These are phyloP conservation scores for Yamadazyma membranifaciens DNA, from an alignment of 1,139 yeast species.

Conservation along the genomic window DNA sequence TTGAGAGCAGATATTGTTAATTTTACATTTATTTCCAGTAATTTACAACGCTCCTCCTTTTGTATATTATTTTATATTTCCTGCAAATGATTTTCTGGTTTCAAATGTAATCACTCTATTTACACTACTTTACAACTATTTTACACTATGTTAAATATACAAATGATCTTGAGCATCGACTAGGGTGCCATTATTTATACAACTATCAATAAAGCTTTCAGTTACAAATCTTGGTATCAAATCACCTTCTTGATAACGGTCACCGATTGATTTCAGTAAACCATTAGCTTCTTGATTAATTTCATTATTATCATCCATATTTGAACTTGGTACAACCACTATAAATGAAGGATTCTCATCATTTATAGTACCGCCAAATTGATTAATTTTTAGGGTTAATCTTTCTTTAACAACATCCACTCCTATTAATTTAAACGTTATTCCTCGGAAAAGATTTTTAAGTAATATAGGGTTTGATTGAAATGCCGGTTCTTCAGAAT, in stretches of 20 bases:
- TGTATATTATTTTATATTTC: too few species aligned
- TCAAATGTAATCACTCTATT: too few species aligned
- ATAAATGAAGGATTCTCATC: conserved; percentile 1
- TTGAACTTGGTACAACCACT: background rate
- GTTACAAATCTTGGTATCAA: conserved; percentile 50
- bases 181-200: conserved; percentile 36
- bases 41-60: too few species aligned
- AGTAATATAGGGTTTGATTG: background rate
- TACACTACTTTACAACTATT: background rate
- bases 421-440: conserved; percentile 11
- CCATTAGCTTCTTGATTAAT: conserved; percentile 4
- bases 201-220: conserved; percentile 39
- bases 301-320: background rate
- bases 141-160: background rate
- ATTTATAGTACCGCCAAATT: conserved; percentile 5
- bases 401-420: background rate
- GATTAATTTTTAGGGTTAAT: conserved; percentile 10
- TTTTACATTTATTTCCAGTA: too few species aligned
- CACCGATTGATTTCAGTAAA: conserved; percentile 8
- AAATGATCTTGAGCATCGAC: conserved; percentile 46
- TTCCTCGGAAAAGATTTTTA: conserved; percentile 8
- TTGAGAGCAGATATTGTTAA: too few species aligned
- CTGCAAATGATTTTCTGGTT: too few species aligned
- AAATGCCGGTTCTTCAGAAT: too few species aligned
- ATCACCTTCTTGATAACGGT: conserved; percentile 12